These are phyloP conservation scores for Boletus reticuloceps DNA, from an alignment of 768 basidiomycete genomes.

Conservation along the genomic window DNA sequence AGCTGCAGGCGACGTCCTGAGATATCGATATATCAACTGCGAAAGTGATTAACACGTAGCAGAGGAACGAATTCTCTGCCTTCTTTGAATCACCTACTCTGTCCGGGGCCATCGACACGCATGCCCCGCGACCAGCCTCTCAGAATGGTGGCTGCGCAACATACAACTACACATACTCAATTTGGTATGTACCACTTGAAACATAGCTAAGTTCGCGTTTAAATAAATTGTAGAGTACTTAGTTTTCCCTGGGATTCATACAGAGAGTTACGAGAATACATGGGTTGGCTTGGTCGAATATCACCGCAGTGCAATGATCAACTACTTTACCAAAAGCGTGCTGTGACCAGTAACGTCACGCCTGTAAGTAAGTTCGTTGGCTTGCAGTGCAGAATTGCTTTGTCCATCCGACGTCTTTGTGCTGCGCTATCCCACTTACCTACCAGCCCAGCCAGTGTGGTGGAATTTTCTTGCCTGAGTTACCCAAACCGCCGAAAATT, in stretches of 20 bases:
- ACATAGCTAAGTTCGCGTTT: no score
- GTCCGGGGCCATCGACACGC: no score
- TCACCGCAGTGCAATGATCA: constrained; percentile 27
- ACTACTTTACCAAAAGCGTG: constrained; percentile 32
- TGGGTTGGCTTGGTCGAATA: constrained; percentile 8
- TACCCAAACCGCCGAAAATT: constrained; percentile 13
- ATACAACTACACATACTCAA: constrained; percentile 28
- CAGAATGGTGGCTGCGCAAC: no score
- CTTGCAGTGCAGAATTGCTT: constrained; percentile 26
- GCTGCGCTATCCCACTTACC: constrained; percentile 10
- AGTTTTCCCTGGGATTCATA: background rate
- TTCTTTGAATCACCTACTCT: no score
- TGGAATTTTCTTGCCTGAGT: constrained; percentile 9
- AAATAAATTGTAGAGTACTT: no score
- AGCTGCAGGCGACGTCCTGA: no score
- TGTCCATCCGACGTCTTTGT: constrained; percentile 23
- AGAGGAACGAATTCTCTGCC: no score
- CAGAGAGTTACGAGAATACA: background rate
- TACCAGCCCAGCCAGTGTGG: background rate
- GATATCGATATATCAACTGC: no score
- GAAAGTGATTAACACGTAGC: no score
- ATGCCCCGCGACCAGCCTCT: no score
- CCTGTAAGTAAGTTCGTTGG: constrained; percentile 36
- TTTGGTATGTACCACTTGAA: constrained; percentile 16
- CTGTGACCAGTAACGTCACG: constrained; percentile 37